Percentiles rank a stretch among this genome's conserved stretches.
phyloP scores from a whole-genome alignment of 192 early-diverging fungal species.

The Coemansia sp. region DNA sequence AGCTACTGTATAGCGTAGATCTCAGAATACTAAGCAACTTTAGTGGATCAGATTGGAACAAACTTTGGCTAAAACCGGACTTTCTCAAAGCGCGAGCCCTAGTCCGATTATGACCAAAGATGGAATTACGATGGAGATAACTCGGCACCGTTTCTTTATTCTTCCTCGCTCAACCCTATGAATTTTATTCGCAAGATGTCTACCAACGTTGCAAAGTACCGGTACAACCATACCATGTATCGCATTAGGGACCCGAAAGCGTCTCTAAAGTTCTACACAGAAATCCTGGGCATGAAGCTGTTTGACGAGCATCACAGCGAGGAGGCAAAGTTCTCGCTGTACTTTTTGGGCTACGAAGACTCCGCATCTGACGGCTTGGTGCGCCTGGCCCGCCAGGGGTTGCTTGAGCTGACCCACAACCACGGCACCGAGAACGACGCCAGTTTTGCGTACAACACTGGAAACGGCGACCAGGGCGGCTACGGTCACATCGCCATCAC shows the following conservation, averaged over 20 bases:
- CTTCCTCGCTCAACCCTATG: neutral
- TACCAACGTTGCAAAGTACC: conserved; percentile 48
- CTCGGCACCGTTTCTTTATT: neutral
- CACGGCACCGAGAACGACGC: conserved; percentile 74
- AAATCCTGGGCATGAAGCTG: conserved; percentile 73
- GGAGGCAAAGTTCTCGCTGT: conserved; percentile 63
- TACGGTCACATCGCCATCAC: conserved; percentile 82
- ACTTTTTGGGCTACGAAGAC: conserved; percentile 71
- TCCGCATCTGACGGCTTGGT: conserved; percentile 48
- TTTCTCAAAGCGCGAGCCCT: no score
- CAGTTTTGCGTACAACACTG: conserved; percentile 64
- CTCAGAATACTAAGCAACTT: no score
- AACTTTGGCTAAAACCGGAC: no score
- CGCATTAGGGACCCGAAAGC: conserved; percentile 78
- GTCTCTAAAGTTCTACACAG: conserved; percentile 72
- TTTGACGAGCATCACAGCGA: conserved; percentile 37
- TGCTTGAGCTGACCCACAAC: conserved; percentile 86
- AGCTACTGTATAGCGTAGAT: no score
- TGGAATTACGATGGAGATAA: neutral
- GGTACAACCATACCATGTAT: conserved; percentile 85
- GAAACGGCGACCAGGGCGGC: conserved; percentile 72
- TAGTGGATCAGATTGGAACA: no score
- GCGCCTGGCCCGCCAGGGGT: conserved; percentile 64
- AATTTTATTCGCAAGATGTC: conserved; percentile 29
- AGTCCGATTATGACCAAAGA: neutral